phyloP scores from a whole-genome alignment of 306 rosid genomes.

The Citrullus amarus region DNA sequence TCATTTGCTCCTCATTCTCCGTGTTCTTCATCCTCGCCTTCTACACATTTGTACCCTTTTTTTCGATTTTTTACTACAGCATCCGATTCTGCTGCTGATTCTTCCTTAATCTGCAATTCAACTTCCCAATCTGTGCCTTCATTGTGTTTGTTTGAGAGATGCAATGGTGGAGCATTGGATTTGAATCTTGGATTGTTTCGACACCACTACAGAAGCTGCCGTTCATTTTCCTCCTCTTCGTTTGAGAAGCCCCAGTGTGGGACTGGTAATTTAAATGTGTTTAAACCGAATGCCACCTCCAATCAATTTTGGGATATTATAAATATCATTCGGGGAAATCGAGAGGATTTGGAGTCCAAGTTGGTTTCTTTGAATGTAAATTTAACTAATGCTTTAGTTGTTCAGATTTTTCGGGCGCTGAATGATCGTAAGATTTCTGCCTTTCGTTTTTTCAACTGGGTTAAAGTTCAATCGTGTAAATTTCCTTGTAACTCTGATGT shows the following conservation, averaged over 20 bases:
- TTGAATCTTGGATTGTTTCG: not conserved
- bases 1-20: not conserved
- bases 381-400: slow-evolving; percentile 21
- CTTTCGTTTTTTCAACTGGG: slow-evolving; percentile 47
- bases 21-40: not conserved
- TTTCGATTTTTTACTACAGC: slow-evolving; percentile 10
- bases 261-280: slow-evolving; percentile 1
- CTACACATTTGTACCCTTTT: not conserved
- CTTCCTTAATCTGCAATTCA: slow-evolving; percentile 14
- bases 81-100: slow-evolving; percentile 12
- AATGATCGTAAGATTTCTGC: slow-evolving; percentile 34
- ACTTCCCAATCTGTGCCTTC: not conserved
- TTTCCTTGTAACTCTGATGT: slow-evolving; percentile 27
- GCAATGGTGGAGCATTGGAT: not conserved
- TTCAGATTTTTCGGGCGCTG: slow-evolving; percentile 26
- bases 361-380: slow-evolving; percentile 32
- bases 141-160: not conserved
- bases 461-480: slow-evolving; percentile 18
- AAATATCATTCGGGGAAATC: slow-evolving; percentile 28
- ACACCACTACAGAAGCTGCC: slow-evolving; percentile 12
- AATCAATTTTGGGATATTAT: slow-evolving; percentile 35
- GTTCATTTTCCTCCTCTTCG: slow-evolving; percentile 17
- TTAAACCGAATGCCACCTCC: slow-evolving; percentile 8
- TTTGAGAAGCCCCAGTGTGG: not conserved
- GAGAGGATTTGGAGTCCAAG: slow-evolving; percentile 28